Percentiles rank a stretch among this genome's conserved stretches.
Conservation (phyloP, 2,329 filamentous ascomycete species). For the Raffaelea albimanens region DNA sequence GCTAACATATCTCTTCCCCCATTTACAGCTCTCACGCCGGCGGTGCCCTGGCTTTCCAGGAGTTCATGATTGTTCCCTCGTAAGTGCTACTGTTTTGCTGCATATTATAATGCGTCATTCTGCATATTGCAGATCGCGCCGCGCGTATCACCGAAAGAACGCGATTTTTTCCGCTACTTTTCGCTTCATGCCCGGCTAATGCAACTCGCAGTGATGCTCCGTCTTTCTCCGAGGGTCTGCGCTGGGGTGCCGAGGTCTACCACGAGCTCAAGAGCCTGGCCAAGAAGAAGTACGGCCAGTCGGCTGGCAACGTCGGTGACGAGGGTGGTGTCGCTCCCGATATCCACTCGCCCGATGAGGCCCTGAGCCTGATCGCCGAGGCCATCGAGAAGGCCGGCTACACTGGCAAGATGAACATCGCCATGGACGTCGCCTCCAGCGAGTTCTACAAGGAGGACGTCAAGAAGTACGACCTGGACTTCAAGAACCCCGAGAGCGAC, state of each 20-base stretch:
- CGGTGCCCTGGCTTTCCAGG: conserved; percentile 89
- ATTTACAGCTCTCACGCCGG: conserved; percentile 74
- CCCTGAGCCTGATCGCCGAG: conserved; percentile 88
- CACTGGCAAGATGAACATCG: conserved; percentile 92
- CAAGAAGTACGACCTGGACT: conserved; percentile 99
- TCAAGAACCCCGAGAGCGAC: conserved; percentile 99
- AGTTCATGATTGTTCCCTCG: conserved; percentile 91
- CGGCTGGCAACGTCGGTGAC: conserved; percentile 96
- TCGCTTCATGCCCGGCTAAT: conserved; percentile 4
- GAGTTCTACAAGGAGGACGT: conserved; percentile 97
- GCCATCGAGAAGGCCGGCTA: conserved; percentile 94
- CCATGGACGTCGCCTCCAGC: conserved; percentile 97
- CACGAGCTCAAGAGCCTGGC: conserved; percentile 92
- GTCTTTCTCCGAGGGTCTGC: conserved; percentile 90
- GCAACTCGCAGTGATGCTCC: conserved; percentile 55
- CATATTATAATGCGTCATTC: too few species aligned
- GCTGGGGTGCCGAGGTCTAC: conserved; percentile 96
- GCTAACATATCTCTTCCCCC: neutral
- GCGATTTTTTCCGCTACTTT: too few species aligned
- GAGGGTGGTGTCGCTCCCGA: conserved; percentile 99
- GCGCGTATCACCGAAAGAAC: too few species aligned
- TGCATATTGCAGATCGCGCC: too few species aligned
- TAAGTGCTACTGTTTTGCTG: conserved; percentile 29
- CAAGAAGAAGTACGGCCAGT: conserved; percentile 99
- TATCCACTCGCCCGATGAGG: conserved; percentile 95